Base-by-base conservation (phyloP, 768 basidiomycete species). In the Gymnopilus dilepis region DNA sequence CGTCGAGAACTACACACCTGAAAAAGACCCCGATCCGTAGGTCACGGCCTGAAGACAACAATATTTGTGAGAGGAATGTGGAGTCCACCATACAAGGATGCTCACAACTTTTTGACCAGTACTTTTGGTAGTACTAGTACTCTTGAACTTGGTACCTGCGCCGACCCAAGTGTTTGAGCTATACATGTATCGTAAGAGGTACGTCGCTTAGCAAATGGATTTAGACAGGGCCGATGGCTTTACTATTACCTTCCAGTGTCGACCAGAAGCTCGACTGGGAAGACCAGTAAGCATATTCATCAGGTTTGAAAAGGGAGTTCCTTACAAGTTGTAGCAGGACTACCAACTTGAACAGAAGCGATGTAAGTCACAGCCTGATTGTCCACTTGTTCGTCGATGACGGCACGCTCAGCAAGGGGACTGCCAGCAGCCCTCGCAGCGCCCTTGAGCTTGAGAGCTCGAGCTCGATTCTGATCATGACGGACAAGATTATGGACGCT, bases 121-220 rank as follows among this genome's bases (percentile, higher is more conserved):
- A 63, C 76, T 57, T 4, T 40, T 69, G 58, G 84, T 86, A 22
- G 86, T 83, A 56, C 75, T 76, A 5, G 88, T 88, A 61, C 62
- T 60, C 21, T 68, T 70, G 67, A 86, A 90, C 0, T 71, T 11
- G 15, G 65, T 73, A 8, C 30, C 64, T 30, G 88, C 86, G 19
- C 88, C 87, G 42, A 90, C 76, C 87, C 88, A 90, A 24, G 87
- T 89, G 75, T 89, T 90, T 17, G 88, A 87, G 72, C 86, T 87
- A 22, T 8, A 24, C 22, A 24, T 3, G 24, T 6, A 6, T 2
- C 30, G 26, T 17, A 28, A 6, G 33, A 51, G 22, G 12, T n/a
- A n/a, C n/a, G n/a, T n/a, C n/a, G n/a, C n/a, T n/a, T n/a, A n/a
- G n/a, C n/a, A n/a, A n/a, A n/a, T n/a, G n/a, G n/a, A n/a, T n/a